phyloP scores from a whole-genome alignment of 2,329 filamentous ascomycete genomes.

The Knoxdaviesia proteae region DNA sequence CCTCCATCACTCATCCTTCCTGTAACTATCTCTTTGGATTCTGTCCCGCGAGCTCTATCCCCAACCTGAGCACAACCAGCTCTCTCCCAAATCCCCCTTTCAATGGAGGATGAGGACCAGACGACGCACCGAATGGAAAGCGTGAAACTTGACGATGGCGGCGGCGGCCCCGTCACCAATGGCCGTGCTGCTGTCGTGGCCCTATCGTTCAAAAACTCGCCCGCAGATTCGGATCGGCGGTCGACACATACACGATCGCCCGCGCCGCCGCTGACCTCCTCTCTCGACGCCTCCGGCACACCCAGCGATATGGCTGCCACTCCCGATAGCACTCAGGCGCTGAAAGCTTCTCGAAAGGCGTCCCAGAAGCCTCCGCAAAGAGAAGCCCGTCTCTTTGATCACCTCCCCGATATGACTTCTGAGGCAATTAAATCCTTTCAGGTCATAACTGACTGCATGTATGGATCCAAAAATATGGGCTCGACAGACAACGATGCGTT shows the following conservation, averaged over 20 bases:
- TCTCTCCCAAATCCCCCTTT: neutral
- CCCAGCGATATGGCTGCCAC: constrained; percentile 26
- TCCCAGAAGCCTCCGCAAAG: constrained; percentile 48
- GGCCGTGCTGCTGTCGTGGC: constrained; percentile 8
- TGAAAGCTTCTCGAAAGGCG: constrained; percentile 47
- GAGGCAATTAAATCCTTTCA: constrained; percentile 62
- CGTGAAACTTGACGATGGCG: constrained; percentile 21
- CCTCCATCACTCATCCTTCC: too few species aligned
- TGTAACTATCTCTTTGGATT: too few species aligned
- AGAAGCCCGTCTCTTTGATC: constrained; percentile 44
- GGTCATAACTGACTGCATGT: constrained; percentile 67
- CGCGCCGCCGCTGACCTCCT: constrained; percentile 18
- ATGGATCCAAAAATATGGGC: constrained; percentile 79
- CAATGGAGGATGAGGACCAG: constrained; percentile 21
- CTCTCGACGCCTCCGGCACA: constrained; percentile 23
- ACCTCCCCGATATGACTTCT: constrained; percentile 58
- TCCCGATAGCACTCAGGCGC: constrained; percentile 30
- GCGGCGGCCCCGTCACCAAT: constrained; percentile 9
- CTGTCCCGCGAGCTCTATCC: too few species aligned
- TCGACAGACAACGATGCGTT: constrained; percentile 75
- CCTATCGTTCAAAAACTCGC: constrained; percentile 20
- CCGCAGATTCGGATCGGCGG: too few species aligned
- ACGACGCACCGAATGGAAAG: constrained; percentile 20
- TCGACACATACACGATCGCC: too few species aligned
- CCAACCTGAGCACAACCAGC: too few species aligned